These are phyloP conservation scores for Pseudocercospora ulei DNA, from an alignment of 2,329 filamentous ascomycete species.

Conservation along the genomic window DNA sequence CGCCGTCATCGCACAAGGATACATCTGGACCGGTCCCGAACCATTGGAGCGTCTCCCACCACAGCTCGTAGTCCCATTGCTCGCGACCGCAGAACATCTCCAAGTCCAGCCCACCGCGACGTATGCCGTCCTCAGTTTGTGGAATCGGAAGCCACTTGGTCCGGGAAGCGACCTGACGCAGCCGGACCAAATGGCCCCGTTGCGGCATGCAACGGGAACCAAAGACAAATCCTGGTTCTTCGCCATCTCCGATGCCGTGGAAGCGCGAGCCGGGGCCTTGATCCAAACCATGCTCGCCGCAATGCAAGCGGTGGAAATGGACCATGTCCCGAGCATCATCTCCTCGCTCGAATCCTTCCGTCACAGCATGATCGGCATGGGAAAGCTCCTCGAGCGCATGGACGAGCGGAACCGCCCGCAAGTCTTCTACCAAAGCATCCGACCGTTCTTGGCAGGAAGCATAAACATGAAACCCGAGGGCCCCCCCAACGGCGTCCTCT, in stretches of 20 bases:
- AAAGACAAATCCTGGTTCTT: slow-evolving; percentile 85
- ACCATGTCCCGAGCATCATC: slow-evolving; percentile 36
- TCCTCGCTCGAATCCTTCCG: slow-evolving; percentile 37
- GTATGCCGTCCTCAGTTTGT: slow-evolving; percentile 81
- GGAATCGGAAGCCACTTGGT: slow-evolving; percentile 92
- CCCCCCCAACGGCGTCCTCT: slow-evolving; percentile 45
- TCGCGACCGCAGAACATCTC: slow-evolving; percentile 60
- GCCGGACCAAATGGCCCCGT: slow-evolving; percentile 70
- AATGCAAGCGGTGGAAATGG: slow-evolving; percentile 38
- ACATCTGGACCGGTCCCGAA: slow-evolving; percentile 74
- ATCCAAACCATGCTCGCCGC: slow-evolving; percentile 42
- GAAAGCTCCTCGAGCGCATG: slow-evolving; percentile 42
- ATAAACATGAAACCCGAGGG: slow-evolving; percentile 47
- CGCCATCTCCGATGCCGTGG: slow-evolving; percentile 46
- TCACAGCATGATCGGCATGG: slow-evolving; percentile 39
- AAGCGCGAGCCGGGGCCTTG: slow-evolving; percentile 43
- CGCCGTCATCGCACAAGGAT: slow-evolving; percentile 69
- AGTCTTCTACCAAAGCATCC: slow-evolving; percentile 46
- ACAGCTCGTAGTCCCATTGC: slow-evolving; percentile 69
- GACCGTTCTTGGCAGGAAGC: slow-evolving; percentile 45
- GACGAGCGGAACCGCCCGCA: slow-evolving; percentile 43
- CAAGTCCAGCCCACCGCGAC: slow-evolving; percentile 87
- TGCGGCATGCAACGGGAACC: slow-evolving; percentile 84
- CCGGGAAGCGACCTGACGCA: slow-evolving; percentile 65
- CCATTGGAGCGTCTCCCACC: slow-evolving; percentile 60